Percentiles rank a stretch among this genome's conserved stretches.
phyloP scores from a whole-genome alignment of 768 basidiomycete species.

The Kondoa malvinella region DNA sequence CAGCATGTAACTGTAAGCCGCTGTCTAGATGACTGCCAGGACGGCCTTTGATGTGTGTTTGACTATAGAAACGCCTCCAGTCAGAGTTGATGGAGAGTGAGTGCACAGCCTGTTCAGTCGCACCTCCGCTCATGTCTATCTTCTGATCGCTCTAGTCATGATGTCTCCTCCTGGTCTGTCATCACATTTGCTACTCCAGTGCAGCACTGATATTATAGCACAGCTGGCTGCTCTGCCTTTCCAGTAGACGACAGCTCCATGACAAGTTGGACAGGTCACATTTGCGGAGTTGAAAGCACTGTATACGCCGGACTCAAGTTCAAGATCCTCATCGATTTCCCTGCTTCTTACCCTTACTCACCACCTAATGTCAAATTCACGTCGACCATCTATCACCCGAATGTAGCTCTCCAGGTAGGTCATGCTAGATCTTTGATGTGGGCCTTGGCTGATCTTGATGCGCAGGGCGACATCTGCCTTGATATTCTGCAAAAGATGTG shows the following conservation, averaged over 20 bases:
- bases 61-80: constrained; percentile 31
- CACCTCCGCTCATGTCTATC: not conserved
- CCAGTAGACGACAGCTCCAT: not conserved
- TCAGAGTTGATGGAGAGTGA: constrained; percentile 32
- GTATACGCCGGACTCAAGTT: constrained; percentile 46
- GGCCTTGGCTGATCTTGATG: not conserved
- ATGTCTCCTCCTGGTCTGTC: not conserved
- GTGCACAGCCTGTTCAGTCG: not conserved
- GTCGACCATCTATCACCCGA: constrained; percentile 69
- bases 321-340: constrained; percentile 69
- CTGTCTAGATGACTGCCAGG: not conserved
- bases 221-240: not conserved
- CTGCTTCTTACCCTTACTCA: constrained; percentile 71
- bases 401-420: constrained; percentile 53
- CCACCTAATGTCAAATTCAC: constrained; percentile 74
- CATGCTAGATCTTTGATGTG: constrained; percentile 1
- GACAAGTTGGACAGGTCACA: not conserved
- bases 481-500: constrained; percentile 82
- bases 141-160: not conserved
- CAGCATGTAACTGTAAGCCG: not conserved
- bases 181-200: not conserved
- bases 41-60: not conserved
- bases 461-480: constrained; percentile 46
- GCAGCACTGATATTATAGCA: not conserved
- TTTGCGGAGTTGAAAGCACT: constrained; percentile 4